Base-by-base conservation (phyloP, 148 eudicot genomes). In the Spergularia bocconei region DNA sequence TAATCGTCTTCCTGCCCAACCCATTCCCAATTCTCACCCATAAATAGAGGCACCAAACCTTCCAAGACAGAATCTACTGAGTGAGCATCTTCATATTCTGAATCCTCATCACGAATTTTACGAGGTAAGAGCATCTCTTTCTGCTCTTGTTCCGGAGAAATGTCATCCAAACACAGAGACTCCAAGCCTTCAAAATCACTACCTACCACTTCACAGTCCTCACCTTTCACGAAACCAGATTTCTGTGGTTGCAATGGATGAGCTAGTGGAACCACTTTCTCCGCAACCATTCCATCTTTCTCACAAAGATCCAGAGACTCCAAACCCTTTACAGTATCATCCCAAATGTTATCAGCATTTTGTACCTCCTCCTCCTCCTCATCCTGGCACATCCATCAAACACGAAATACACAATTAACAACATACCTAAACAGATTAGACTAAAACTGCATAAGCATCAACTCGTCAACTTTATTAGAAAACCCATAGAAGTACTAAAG, bases 21-120 rank as follows among this genome's bases (percentile, higher is more conserved):
- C 82, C 83, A 76, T 76, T 80, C 83, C 83, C 83, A 80, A 41
- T 76, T 67, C 68, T 81, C 83, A 50, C 79, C 83, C 73, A 81
- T 13, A 61, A 81, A 81, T 17, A 81, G 73, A 52, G 83, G 80
- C 73, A 71, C 77, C 77, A 75, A 69, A 63, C 81, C 77, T n/a
- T 79, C 85, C 72, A 79, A 61, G 20, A 57, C 57, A 62, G 77
- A 75, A 74, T 60, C 70, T 39, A 52, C 65, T 21, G 65, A 62
- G 23, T 79, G 76, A 67, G 60, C 69, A 69, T 63, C 67, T 13
- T 77, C 67, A 66, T 66, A 53, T 70, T 72, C 73, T 13, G 50
- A 48, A 48, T 66, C 63, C 59, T 60, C 79, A 47, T 70, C 51
- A 36, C 21, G 74, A 25, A 66, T 29, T 29, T 29, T 29, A 48